Conservation (phyloP, 2,329 filamentous ascomycete genomes). For the Biscogniauxia mediterranea region DNA sequence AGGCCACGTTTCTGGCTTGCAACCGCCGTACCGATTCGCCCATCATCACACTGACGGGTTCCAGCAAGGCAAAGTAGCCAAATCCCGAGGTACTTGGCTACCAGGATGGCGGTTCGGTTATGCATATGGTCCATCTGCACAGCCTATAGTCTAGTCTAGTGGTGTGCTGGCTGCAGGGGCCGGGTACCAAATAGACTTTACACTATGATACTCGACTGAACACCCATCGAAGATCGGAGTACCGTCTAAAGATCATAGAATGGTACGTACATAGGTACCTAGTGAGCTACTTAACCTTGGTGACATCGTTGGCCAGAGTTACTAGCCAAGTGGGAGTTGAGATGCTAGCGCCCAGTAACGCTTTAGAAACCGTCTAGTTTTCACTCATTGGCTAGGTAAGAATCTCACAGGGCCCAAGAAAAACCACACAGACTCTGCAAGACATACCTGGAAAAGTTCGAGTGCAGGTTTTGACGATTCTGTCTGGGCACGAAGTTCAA, state of each 20-base stretch:
- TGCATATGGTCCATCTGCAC: background rate
- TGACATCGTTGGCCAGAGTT: background rate
- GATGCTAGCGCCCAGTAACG: background rate
- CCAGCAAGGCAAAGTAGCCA: background rate
- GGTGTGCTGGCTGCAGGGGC: slow-evolving; percentile 15
- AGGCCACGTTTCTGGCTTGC: background rate
- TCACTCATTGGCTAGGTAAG: background rate
- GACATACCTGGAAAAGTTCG: too few species aligned
- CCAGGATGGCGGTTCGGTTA: background rate
- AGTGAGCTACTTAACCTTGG: too few species aligned
- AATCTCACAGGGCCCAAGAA: background rate
- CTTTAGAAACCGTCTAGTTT: background rate
- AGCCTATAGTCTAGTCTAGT: background rate
- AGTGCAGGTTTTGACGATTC: background rate
- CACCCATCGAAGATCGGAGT: slow-evolving; percentile 1
- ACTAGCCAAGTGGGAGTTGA: background rate
- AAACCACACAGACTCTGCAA: background rate
- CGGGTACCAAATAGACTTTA: slow-evolving; percentile 24
- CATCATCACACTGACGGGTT: background rate
- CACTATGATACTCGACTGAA: slow-evolving; percentile 12
- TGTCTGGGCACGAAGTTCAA: background rate
- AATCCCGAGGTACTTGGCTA: background rate
- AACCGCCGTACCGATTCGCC: background rate
- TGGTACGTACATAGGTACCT: too few species aligned
- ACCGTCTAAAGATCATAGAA: background rate